phyloP scores from a whole-genome alignment of 768 basidiomycete genomes.

The Boletus reticulatus region DNA sequence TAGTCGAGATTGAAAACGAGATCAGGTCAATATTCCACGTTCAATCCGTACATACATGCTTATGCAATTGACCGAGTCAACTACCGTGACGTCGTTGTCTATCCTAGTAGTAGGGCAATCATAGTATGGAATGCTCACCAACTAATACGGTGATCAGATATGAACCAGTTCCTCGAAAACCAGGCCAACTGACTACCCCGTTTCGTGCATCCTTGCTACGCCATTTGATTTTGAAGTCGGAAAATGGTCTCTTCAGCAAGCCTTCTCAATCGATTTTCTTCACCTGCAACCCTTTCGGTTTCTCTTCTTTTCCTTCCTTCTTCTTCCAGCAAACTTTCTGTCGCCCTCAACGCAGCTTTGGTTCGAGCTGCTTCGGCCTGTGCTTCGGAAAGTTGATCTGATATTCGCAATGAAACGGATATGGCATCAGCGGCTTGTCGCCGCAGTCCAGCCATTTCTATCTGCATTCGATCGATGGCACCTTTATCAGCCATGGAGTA shows the following conservation, averaged over 20 bases:
- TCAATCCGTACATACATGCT: neutral
- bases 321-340: conserved; percentile 59
- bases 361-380: conserved; percentile 59
- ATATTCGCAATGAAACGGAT: conserved; percentile 59
- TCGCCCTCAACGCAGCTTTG: conserved; percentile 50
- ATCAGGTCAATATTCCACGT: neutral
- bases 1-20: neutral
- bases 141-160: neutral
- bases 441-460: conserved; percentile 61
- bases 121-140: neutral
- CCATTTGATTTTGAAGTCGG: conserved; percentile 30
- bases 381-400: conserved; percentile 67
- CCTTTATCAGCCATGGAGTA: conserved; percentile 37
- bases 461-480: conserved; percentile 59
- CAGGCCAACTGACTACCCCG: neutral
- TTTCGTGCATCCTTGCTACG: neutral
- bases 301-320: conserved; percentile 58
- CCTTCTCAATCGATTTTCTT: conserved; percentile 46
- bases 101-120: conserved; percentile 1
- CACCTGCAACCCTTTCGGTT: conserved; percentile 50
- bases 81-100: conserved; percentile 4
- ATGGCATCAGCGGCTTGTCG: conserved; percentile 69
- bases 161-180: neutral
- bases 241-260: conserved; percentile 51
- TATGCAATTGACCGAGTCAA: neutral